phyloP scores from a whole-genome alignment of 139 green algal species.

The Pleodorina starrii region DNA sequence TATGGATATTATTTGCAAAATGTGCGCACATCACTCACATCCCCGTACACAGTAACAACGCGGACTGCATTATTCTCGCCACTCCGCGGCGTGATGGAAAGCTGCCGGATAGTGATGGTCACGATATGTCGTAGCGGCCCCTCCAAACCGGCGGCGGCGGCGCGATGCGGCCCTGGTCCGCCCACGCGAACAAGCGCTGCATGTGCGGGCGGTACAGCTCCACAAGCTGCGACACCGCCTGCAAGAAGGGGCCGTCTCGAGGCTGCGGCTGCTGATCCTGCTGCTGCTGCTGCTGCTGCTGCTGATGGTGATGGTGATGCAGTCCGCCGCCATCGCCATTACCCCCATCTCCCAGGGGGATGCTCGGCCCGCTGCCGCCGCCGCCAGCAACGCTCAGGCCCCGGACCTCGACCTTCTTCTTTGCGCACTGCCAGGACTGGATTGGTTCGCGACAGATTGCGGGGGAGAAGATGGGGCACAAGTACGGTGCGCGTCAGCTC shows the following conservation, averaged over 20 bases:
- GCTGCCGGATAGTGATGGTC: no score
- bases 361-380: neutral
- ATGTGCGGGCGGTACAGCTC: constrained; percentile 6
- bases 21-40: no score
- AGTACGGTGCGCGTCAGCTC: neutral
- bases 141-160: neutral
- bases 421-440: neutral
- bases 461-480: no score
- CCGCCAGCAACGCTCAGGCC: neutral
- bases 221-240: neutral
- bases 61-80: no score
- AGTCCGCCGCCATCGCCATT: neutral
- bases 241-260: neutral
- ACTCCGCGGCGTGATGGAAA: no score
- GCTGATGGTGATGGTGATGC: neutral
- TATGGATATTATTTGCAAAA: no score
- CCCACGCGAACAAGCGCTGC: constrained; percentile 13
- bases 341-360: neutral
- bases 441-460: neutral
- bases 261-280: no score
- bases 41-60: no score
- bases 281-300: neutral
- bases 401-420: neutral
- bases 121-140: neutral
- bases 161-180: constrained; percentile 9